These are phyloP conservation scores for Lepidium didymum DNA, from an alignment of 345 rosid genomes.

Conservation along the genomic window DNA sequence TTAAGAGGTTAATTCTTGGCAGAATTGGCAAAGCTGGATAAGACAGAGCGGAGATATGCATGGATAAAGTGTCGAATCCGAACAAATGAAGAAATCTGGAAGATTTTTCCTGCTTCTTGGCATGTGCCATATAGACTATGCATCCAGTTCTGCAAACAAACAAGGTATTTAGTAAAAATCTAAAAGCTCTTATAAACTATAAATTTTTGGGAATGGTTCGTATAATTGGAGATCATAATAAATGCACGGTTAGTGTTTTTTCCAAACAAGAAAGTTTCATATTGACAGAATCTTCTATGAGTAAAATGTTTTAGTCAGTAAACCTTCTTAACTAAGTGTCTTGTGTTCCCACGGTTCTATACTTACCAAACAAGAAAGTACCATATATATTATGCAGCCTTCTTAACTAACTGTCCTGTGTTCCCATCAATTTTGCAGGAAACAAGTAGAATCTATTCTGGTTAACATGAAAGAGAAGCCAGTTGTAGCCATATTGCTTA, in stretches of 20 bases:
- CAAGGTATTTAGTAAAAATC: slow-evolving; percentile 43
- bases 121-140: slow-evolving; percentile 93
- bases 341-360: too few species aligned
- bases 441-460: slow-evolving; percentile 84
- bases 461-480: slow-evolving; percentile 87
- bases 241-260: not conserved
- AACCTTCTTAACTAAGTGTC: too few species aligned
- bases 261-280: not conserved
- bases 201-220: not conserved
- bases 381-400: not conserved
- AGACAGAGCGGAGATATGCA: slow-evolving; percentile 90
- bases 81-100: slow-evolving; percentile 96
- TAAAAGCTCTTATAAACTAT: not conserved
- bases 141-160: slow-evolving; percentile 92
- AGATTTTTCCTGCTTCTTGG: slow-evolving; percentile 92
- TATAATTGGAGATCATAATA: not conserved
- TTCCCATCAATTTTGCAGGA: slow-evolving; percentile 44
- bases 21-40: slow-evolving; percentile 97
- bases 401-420: not conserved
- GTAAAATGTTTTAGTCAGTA: not conserved
- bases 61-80: slow-evolving; percentile 97
- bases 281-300: not conserved
- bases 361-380: too few species aligned
- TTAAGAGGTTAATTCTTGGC: slow-evolving; percentile 5
- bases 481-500: slow-evolving; percentile 71